phyloP scores from a whole-genome alignment of 805 yeast species.

The Candida palmyrensis region DNA sequence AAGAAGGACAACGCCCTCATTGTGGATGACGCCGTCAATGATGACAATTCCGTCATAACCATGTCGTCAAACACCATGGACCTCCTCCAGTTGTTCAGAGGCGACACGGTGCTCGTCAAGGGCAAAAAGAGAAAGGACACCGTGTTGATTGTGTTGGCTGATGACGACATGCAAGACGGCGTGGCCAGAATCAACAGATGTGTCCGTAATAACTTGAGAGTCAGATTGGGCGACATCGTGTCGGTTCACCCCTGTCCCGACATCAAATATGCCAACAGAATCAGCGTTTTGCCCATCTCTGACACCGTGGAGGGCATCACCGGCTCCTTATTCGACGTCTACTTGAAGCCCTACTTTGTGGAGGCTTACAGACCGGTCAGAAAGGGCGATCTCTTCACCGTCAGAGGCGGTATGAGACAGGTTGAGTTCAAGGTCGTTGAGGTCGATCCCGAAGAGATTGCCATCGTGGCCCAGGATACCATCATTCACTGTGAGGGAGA shows the following conservation, averaged over 20 bases:
- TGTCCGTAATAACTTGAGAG: slow-evolving; percentile 91
- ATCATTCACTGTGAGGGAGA: slow-evolving; percentile 98
- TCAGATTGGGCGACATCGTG: slow-evolving; percentile 89
- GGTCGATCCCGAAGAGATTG: slow-evolving; percentile 95
- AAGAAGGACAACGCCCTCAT: slow-evolving; percentile 94
- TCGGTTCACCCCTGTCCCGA: slow-evolving; percentile 95
- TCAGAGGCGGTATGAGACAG: slow-evolving; percentile 98
- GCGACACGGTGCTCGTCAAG: slow-evolving; percentile 94
- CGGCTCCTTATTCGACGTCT: slow-evolving; percentile 93
- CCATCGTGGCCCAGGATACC: slow-evolving; percentile 98
- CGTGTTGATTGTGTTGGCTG: slow-evolving; percentile 90
- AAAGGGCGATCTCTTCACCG: slow-evolving; percentile 94
- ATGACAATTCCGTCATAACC: slow-evolving; percentile 94
- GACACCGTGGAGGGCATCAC: slow-evolving; percentile 98
- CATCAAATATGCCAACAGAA: slow-evolving; percentile 93
- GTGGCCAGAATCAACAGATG: slow-evolving; percentile 91
- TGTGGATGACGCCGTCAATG: slow-evolving; percentile 96
- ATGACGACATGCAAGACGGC: slow-evolving; percentile 95
- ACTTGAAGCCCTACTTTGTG: slow-evolving; percentile 94
- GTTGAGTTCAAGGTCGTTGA: slow-evolving; percentile 98
- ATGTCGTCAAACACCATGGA: slow-evolving; percentile 96
- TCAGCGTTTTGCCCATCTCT: slow-evolving; percentile 93
- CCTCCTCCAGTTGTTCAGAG: slow-evolving; percentile 87
- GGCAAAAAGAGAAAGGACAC: slow-evolving; percentile 99
- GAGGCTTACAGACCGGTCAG: slow-evolving; percentile 99